phyloP scores from a whole-genome alignment of 2,329 filamentous ascomycete species.

The Colletotrichum endophyticum region DNA sequence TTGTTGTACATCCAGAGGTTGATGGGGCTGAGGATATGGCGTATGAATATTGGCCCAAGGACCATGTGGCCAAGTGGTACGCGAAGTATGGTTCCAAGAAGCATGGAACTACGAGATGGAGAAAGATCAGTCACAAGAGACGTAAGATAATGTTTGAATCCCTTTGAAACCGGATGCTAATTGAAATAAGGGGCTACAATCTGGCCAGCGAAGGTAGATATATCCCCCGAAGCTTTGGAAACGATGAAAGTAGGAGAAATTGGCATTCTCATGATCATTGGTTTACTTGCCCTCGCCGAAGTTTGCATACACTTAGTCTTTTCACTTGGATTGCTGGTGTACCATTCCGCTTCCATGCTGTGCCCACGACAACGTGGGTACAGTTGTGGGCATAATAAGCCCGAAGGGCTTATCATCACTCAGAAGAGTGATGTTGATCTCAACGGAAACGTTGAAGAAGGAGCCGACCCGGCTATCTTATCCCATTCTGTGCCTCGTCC shows the following conservation, averaged over 20 bases:
- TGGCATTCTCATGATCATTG: neutral
- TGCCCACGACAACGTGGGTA: neutral
- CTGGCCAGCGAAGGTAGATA: neutral
- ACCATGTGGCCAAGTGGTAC: neutral
- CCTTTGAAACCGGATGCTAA: too few relatives aligned
- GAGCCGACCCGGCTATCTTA: neutral
- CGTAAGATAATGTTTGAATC: neutral
- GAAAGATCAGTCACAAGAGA: neutral
- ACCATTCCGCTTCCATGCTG: neutral
- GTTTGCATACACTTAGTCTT: neutral
- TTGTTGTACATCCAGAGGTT: neutral
- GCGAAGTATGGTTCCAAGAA: neutral
- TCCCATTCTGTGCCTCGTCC: neutral
- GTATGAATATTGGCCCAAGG: neutral
- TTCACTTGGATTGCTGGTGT: neutral
- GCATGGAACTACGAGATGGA: neutral
- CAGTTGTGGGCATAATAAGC: neutral
- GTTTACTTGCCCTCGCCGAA: neutral
- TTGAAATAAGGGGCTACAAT: neutral
- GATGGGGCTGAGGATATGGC: neutral
- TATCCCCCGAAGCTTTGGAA: too few relatives aligned
- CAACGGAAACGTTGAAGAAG: neutral
- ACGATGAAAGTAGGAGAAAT: too few relatives aligned
- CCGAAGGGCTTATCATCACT: neutral
- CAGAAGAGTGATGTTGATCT: neutral